A percentile compares a stretch with the other conserved stretches of the same genome.
phyloP scores from a whole-genome alignment of 176 grass and related monocot species.

The Pontederia crassipes region DNA sequence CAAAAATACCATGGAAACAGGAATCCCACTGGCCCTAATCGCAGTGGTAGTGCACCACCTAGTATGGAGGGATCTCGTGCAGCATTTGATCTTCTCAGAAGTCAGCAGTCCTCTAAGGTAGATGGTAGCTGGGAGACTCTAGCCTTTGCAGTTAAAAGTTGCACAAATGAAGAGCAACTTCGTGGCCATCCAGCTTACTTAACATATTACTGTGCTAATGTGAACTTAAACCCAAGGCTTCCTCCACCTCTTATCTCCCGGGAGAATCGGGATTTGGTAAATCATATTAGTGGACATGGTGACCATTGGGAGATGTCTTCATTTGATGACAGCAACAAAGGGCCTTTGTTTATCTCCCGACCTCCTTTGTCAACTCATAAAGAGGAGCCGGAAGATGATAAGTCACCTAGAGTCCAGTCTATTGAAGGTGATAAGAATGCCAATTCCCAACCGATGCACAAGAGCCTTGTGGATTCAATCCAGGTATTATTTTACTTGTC shows the following conservation, averaged over 20 bases:
- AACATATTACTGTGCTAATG: constrained; percentile 83
- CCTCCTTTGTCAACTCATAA: constrained; percentile 72
- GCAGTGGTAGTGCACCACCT: constrained; percentile 86
- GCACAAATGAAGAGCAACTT: constrained; percentile 55
- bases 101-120: constrained; percentile 27
- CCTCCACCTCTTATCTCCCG: constrained; percentile 79
- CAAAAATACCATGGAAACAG: constrained; percentile 37
- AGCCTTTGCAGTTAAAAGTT: constrained; percentile 24
- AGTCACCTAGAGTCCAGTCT: constrained; percentile 55
- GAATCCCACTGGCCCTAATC: constrained; percentile 55
- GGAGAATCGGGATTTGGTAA: constrained; percentile 65
- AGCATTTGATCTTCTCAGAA: constrained; percentile 50
- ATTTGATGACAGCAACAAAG: constrained; percentile 35
- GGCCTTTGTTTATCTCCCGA: constrained; percentile 47
- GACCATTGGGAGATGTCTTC: constrained; percentile 13
- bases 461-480: too few relatives aligned
- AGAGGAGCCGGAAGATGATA: constrained; percentile 94
- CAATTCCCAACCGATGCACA: too few relatives aligned
- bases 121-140: constrained; percentile 36
- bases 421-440: constrained; percentile 29
- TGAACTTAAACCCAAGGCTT: constrained; percentile 93
- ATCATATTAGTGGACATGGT: constrained; percentile 35
- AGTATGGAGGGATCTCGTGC: constrained; percentile 91
- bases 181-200: constrained; percentile 76
- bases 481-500: too few relatives aligned